A percentile compares a stretch with the other conserved stretches of the same genome.
Evolutionary conservation across 2,329 filamentous ascomycete genomes (phyloP).

Genomic region (Cladosporium sp.): DNA sequence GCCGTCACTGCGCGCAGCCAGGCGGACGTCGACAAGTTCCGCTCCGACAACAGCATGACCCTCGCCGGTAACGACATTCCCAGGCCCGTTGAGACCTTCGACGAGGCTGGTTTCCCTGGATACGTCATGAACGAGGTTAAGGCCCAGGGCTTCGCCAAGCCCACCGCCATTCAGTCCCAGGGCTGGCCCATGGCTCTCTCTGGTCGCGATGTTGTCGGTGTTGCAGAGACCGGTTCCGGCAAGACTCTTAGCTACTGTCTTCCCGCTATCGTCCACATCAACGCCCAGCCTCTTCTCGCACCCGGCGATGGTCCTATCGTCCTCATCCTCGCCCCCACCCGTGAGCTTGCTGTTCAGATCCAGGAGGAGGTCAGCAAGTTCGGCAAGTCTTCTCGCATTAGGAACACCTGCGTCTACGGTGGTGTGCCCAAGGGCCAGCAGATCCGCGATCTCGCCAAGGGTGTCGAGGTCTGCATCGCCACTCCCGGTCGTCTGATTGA

Average conservation of each 20-base stretch:
- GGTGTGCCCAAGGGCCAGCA: conserved; percentile 97
- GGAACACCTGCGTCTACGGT: conserved; percentile 98
- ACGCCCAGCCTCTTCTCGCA: conserved; percentile 92
- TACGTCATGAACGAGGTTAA: conserved; percentile 99
- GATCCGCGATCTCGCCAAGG: conserved; percentile 88
- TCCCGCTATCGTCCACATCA: conserved; percentile 98
- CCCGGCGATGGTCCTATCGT: conserved; percentile 96
- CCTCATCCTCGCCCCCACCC: conserved; percentile 89
- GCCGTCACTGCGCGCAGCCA: conserved; percentile 68
- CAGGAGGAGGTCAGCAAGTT: conserved; percentile 99
- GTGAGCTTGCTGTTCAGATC: conserved; percentile 97
- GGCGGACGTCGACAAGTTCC: conserved; percentile 82
- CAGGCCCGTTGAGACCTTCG: conserved; percentile 92
- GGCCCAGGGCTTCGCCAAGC: conserved; percentile 88
- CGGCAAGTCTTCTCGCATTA: conserved; percentile 93
- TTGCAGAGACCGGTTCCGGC: conserved; percentile 97
- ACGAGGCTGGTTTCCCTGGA: conserved; percentile 92
- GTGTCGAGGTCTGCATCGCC: conserved; percentile 97
- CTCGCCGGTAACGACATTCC: conserved; percentile 76
- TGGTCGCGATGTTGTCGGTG: conserved; percentile 96
- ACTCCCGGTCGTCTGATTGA: conserved; percentile 97
- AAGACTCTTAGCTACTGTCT: conserved; percentile 99
- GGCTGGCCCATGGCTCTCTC: conserved; percentile 99
- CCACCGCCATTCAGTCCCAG: conserved; percentile 95
- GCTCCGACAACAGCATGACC: conserved; percentile 77